Conservation (phyloP, 1,139 yeast genomes). For the Lipomyces yarrowii region DNA sequence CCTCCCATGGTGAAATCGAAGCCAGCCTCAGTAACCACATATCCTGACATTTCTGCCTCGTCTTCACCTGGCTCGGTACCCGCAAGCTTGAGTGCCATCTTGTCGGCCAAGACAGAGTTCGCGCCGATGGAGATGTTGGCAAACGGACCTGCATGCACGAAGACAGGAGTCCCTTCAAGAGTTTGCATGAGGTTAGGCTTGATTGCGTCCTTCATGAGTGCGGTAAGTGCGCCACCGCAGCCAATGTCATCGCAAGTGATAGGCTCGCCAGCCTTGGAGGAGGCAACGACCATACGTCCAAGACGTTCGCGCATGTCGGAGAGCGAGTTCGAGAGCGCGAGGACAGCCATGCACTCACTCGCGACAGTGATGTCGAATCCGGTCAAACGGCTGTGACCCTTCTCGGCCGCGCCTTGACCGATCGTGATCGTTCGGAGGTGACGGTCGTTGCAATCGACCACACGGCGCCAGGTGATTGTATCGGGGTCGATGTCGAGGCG, state of each 20-base stretch:
- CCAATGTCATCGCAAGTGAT: conserved; percentile 96
- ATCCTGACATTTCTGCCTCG: conserved; percentile 73
- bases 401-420: conserved; percentile 94
- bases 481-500: conserved; percentile 92
- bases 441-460: conserved; percentile 94
- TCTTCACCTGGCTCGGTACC: conserved; percentile 64
- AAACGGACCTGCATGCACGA: conserved; percentile 98
- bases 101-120: conserved; percentile 85
- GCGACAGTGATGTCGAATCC: conserved; percentile 98
- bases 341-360: conserved; percentile 95
- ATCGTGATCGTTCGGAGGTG: conserved; percentile 88
- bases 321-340: conserved; percentile 84
- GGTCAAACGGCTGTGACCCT: conserved; percentile 83
- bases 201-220: conserved; percentile 92
- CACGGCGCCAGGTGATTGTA: conserved; percentile 94
- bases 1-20: conserved; percentile 99
- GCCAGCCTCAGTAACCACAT: conserved; percentile 96
- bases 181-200: conserved; percentile 98
- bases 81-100: conserved; percentile 89
- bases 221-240: conserved; percentile 96
- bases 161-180: conserved; percentile 96
- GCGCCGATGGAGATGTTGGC: conserved; percentile 98
- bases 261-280: conserved; percentile 81
- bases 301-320: conserved; percentile 87
- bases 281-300: conserved; percentile 89